phyloP scores from a whole-genome alignment of 148 eudicot species.

The Oxyria digyna region DNA sequence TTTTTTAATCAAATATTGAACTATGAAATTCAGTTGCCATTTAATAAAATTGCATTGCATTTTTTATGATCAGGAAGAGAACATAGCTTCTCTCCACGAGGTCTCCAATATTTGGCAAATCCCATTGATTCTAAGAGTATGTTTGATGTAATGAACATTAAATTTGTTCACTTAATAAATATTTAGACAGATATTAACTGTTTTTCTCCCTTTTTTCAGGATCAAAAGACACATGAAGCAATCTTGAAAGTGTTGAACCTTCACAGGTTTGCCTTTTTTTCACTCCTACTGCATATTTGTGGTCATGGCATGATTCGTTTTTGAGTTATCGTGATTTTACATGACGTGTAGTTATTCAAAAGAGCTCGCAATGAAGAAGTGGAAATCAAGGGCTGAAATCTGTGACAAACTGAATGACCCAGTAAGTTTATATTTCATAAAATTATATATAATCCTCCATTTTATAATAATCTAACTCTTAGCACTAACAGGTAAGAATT shows the following conservation, averaged over 20 bases:
- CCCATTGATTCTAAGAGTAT: conserved; percentile 80
- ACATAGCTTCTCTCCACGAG: conserved; percentile 73
- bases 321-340: background rate
- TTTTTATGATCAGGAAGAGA: conserved; percentile 37
- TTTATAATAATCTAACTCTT: conserved; percentile 5
- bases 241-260: conserved; percentile 72
- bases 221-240: conserved; percentile 86
- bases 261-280: conserved; percentile 35
- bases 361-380: conserved; percentile 56
- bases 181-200: background rate
- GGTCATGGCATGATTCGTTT: conserved; percentile 4
- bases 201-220: conserved; percentile 20
- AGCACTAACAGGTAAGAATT: conserved; percentile 53
- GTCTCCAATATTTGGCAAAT: conserved; percentile 97
- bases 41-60: background rate
- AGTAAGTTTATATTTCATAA: conserved; percentile 23
- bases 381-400: conserved; percentile 68
- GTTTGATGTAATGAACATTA: conserved; percentile 10
- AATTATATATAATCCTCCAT: background rate
- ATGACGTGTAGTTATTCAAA: conserved; percentile 29
- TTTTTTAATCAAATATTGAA: background rate
- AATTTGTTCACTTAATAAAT: background rate
- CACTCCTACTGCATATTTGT: background rate
- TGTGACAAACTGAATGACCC: conserved; percentile 51
- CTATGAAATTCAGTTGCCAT: too few species aligned